Evolutionary conservation across 2,329 filamentous ascomycete genomes (phyloP), one percentile per base, ranked within the genome.

Genomic region (Sporothrix schenckii): DNA sequence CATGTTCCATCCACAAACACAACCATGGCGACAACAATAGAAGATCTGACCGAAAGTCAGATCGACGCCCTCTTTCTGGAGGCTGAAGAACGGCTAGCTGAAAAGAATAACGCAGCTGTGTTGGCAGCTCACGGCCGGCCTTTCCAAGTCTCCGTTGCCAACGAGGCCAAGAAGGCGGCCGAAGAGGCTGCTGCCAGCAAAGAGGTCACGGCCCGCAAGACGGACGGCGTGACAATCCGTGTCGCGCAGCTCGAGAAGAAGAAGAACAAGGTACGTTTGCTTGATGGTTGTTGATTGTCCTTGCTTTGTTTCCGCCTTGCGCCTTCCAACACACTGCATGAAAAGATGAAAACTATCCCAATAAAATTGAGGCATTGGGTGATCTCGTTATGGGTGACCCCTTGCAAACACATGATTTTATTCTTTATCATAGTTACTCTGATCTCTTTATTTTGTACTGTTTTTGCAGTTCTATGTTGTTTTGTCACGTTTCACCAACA

Each of bases 381-480:
- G 86, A 85, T 86, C 87, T 88, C 92, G 91, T 94, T 85, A 91
- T 95, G 92, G 91, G 86, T 83, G 86, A 84, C 84, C 87, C 84
- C 88, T 34, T 87, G 87, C 88, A 87, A 80, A 80, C 81, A 84
- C 86, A 82, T 84, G 83, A 83, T 83, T 83, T 80, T 82, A 82
- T 79, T 78, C 81, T 81, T 84, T 84, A 72, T 92, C 91, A 90
- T 90, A 90, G 88, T 90, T 90, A 90, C 88, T 88, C 88, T 89
- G 88, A 90, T 72, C 72, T 67, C 24, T 58, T 52, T 27, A 4
- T 34, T 13, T 13, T 10, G 2, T 19, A 21, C 34, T 58, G 24
- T 14, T 7, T 65, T 80, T 78, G 76, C 65, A 63, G 9, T 68
- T 66, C 68, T 69, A 34, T 4, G 6, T 24, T 70, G 68, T 69